Conservation (phyloP, 1,139 yeast genomes). For the Meyerozyma guilliermondii region DNA sequence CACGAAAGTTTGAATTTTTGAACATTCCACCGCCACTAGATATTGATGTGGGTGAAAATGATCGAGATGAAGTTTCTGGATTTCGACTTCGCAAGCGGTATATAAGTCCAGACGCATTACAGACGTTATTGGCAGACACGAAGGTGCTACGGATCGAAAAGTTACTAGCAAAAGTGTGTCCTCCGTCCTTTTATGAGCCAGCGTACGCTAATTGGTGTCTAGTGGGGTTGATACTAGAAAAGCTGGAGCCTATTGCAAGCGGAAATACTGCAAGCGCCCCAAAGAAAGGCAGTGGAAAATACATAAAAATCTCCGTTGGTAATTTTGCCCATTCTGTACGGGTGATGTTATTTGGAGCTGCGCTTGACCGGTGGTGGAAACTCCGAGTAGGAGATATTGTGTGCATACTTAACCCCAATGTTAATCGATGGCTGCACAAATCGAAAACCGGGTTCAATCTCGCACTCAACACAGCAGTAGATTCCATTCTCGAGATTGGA, state of each 20-base stretch:
- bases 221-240: constrained; percentile 59
- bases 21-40: constrained; percentile 9
- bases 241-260: constrained; percentile 40
- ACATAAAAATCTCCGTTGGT: constrained; percentile 58
- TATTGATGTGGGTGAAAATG: constrained; percentile 8
- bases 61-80: constrained; percentile 13
- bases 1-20: constrained; percentile 15
- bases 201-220: constrained; percentile 70
- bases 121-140: constrained; percentile 33
- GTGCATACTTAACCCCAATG: constrained; percentile 69
- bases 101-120: constrained; percentile 28
- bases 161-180: constrained; percentile 55
- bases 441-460: constrained; percentile 49
- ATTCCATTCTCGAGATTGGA: constrained; percentile 69
- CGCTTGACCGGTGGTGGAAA: constrained; percentile 69
- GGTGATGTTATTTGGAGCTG: constrained; percentile 60
- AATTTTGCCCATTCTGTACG: constrained; percentile 57
- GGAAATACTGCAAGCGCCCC: too few species aligned
- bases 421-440: constrained; percentile 18
- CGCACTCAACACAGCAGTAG: constrained; percentile 44
- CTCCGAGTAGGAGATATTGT: constrained; percentile 69
- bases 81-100: constrained; percentile 36
- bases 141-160: constrained; percentile 54
- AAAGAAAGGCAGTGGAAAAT: constrained; percentile 33
- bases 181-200: constrained; percentile 71